These are phyloP conservation scores for Alternaria ventricosa DNA, from an alignment of 2,329 filamentous ascomycete species.

Conservation along the genomic window DNA sequence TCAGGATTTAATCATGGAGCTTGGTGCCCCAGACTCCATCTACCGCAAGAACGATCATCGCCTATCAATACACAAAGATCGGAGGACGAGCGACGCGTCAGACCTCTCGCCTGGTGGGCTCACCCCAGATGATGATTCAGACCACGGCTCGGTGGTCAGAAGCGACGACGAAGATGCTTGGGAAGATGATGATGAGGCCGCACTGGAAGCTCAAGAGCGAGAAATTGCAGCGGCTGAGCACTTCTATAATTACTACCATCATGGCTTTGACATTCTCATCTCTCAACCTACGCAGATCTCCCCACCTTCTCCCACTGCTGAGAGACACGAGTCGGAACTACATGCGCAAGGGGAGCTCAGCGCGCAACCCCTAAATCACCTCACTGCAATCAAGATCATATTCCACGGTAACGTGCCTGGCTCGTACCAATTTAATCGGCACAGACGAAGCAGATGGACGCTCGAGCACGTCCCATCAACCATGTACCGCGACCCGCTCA, in stretches of 20 bases:
- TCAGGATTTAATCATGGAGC: constrained; percentile 87
- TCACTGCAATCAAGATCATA: constrained; percentile 90
- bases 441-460: constrained; percentile 87
- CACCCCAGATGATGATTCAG: constrained; percentile 43
- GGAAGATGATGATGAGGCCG: constrained; percentile 52
- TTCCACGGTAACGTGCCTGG: constrained; percentile 94
- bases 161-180: constrained; percentile 54
- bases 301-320: constrained; percentile 63
- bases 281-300: constrained; percentile 68
- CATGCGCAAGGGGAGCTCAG: constrained; percentile 34
- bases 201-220: constrained; percentile 66
- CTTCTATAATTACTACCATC: constrained; percentile 97
- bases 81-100: constrained; percentile 44
- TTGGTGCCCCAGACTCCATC: constrained; percentile 92
- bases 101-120: constrained; percentile 40
- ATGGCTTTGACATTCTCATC: constrained; percentile 93
- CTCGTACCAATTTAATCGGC: constrained; percentile 95
- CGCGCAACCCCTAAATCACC: constrained; percentile 60
- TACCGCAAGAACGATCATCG: constrained; percentile 90
- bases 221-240: constrained; percentile 69
- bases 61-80: constrained; percentile 77
- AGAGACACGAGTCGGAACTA: constrained; percentile 50
- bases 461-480: constrained; percentile 60
- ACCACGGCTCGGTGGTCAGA: constrained; percentile 40
- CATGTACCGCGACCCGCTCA: constrained; percentile 57